phyloP scores from a whole-genome alignment of 495 filamentous ascomycete genomes.

The Penicillium robsamsonii region DNA sequence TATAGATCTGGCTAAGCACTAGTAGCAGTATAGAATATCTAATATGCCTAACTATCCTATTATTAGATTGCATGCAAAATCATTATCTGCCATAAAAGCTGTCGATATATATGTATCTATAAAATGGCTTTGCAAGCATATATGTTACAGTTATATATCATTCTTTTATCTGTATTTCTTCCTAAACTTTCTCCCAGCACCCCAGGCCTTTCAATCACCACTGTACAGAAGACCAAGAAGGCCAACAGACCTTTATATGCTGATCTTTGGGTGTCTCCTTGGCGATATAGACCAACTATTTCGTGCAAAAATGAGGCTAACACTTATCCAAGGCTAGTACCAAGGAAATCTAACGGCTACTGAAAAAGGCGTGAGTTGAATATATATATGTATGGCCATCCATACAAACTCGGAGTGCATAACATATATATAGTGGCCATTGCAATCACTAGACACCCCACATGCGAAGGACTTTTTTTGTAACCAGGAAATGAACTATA shows the following conservation, averaged over 20 bases:
- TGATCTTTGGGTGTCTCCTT: background rate
- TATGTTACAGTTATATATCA: background rate
- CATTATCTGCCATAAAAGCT: background rate
- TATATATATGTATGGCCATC: background rate
- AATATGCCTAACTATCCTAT: background rate
- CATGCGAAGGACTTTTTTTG: background rate
- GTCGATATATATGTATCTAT: background rate
- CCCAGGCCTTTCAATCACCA: background rate
- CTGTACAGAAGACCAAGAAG: background rate
- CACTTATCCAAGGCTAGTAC: background rate
- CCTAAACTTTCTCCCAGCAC: background rate
- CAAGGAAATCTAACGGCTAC: background rate
- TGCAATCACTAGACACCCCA: background rate
- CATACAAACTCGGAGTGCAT: background rate
- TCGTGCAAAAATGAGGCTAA: background rate
- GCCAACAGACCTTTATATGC: background rate
- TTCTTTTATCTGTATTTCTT: background rate
- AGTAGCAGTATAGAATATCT: background rate
- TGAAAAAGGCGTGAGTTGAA: background rate
- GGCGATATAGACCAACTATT: background rate
- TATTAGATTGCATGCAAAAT: background rate
- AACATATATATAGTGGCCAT: background rate
- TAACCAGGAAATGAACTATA: background rate
- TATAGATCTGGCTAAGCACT: background rate
- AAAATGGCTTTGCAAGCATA: background rate